Base-by-base conservation (phyloP, 1,284 basidiomycete genomes). In the Cutaneotrichosporon cyanovorans region DNA sequence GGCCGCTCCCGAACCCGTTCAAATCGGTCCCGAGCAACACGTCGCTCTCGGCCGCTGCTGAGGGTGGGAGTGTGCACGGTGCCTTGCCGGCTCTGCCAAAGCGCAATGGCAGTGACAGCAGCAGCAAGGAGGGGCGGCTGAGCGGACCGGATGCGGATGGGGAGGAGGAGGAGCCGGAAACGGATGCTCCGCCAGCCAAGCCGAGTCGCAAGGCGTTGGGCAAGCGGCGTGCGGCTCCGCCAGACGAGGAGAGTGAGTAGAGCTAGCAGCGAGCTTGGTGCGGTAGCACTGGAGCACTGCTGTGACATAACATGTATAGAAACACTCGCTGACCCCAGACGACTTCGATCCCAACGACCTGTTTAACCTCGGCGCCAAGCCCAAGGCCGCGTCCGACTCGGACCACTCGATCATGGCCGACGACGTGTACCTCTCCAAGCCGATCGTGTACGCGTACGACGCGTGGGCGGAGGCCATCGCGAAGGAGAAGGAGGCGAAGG, bases 171-270 rank as follows among this genome's bases (percentile, higher is more conserved):
- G 57, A 59, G 15, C 25, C 25, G 25, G 25, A 28, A 7, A 28
- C 25, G 25, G 46, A 46, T 5, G 50, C 55, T 16, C 50, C 50
- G 15, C 62, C 63, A 8, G 19, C 48, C 10, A 61, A 62, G 28
- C 70, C 70, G 0, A 64, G 60, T 47, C 49, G 65, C 23, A 72
- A 71, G 42, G 70, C 70, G 16, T 47, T 72, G 9, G 70, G 70
- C 37, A 72, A 72, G 50, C 55, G 70, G 8, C 50, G 62, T 16
- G 67, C 63, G 1, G 52, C 60, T 5, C 52, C 32, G 32, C 28
- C 56, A 4, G 62, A 64, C 37, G 55, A 57, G 22, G 68, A 67
- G 35, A 65, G 66, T 68, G 51, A 65, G 65, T n/a, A n/a, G n/a
- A n/a, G n/a, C n/a, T n/a, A n/a, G n/a, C n/a, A n/a, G n/a, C n/a